Conservation (phyloP, 2,329 filamentous ascomycete species). For the Dendrostoma leiphaemia region DNA sequence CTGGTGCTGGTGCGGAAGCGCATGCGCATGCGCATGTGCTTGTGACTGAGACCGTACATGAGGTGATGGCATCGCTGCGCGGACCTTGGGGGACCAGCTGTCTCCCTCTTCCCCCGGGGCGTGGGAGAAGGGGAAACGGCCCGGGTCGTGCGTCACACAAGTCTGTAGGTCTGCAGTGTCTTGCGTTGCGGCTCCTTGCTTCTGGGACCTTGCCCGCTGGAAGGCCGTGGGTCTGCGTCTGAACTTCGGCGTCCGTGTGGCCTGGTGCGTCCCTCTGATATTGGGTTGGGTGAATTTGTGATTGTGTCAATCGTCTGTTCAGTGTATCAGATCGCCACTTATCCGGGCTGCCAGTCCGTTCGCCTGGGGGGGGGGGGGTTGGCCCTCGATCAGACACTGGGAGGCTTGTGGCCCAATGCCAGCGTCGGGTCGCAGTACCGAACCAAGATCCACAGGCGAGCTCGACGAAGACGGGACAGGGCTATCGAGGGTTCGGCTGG, state of each 20-base stretch:
- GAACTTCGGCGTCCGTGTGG: too few relatives aligned
- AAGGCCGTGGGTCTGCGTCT: too few relatives aligned
- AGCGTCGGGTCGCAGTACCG: background rate
- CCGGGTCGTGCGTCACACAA: background rate
- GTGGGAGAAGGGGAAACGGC: slow-evolving; percentile 9
- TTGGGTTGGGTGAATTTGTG: too few relatives aligned
- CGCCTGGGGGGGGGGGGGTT: background rate
- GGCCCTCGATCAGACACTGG: background rate
- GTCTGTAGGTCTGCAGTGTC: background rate
- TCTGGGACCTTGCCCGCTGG: background rate
- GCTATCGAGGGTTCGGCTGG: background rate
- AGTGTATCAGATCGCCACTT: too few relatives aligned
- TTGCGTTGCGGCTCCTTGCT: background rate
- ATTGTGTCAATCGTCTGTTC: too few relatives aligned
- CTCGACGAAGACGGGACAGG: background rate
- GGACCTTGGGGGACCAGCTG: slow-evolving; percentile 2
- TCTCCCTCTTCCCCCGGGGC: slow-evolving; percentile 15
- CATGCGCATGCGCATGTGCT: slow-evolving; percentile 9
- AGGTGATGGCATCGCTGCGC: slow-evolving; percentile 17
- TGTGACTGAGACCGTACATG: slow-evolving; percentile 9
- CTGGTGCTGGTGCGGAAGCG: background rate
- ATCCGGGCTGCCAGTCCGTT: background rate
- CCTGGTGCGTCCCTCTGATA: too few relatives aligned
- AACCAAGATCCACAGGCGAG: background rate
- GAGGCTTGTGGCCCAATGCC: background rate